Conservation (phyloP, 495 filamentous ascomycete genomes). For the Podospora appendiculata region DNA sequence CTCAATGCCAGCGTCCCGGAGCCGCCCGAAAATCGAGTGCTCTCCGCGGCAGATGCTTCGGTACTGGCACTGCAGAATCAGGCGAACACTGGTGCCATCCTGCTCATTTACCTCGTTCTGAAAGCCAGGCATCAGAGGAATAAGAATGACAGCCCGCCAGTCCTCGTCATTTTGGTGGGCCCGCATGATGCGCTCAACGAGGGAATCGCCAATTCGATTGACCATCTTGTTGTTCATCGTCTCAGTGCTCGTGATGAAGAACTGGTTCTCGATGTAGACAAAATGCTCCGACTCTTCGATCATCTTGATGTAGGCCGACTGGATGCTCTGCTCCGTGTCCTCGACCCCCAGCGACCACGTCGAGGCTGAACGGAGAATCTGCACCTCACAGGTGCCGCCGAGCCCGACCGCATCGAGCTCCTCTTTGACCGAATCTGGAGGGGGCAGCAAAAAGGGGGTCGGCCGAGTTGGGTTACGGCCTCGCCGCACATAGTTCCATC, state of each 20-base stretch:
- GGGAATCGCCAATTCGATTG: constrained; percentile 89
- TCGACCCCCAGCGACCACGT: constrained; percentile 90
- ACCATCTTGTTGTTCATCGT: constrained; percentile 80
- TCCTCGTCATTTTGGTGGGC: constrained; percentile 78
- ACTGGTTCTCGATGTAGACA: constrained; percentile 99
- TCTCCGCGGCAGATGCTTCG: constrained; percentile 94
- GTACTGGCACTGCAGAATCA: constrained; percentile 98
- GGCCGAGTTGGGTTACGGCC: constrained; percentile 90
- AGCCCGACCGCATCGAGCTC: constrained; percentile 85
- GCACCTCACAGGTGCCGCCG: constrained; percentile 89
- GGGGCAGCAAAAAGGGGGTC: constrained; percentile 87
- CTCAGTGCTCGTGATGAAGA: constrained; percentile 92
- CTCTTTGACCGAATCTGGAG: constrained; percentile 78
- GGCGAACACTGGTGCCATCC: constrained; percentile 84
- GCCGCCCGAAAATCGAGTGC: constrained; percentile 81
- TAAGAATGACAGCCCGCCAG: constrained; percentile 91
- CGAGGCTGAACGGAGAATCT: constrained; percentile 83
- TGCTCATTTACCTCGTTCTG: constrained; percentile 93
- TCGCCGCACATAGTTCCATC: constrained; percentile 96
- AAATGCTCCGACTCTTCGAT: constrained; percentile 95
- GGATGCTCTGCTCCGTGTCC: constrained; percentile 86
- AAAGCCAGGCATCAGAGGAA: constrained; percentile 95
- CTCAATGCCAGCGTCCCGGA: constrained; percentile 77
- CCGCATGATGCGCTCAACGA: constrained; percentile 84
- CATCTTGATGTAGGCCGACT: constrained; percentile 89